A percentile compares a stretch with the other conserved stretches of the same genome.
phyloP scores from a whole-genome alignment of 1,284 basidiomycete genomes.

The Irpex sp. region DNA sequence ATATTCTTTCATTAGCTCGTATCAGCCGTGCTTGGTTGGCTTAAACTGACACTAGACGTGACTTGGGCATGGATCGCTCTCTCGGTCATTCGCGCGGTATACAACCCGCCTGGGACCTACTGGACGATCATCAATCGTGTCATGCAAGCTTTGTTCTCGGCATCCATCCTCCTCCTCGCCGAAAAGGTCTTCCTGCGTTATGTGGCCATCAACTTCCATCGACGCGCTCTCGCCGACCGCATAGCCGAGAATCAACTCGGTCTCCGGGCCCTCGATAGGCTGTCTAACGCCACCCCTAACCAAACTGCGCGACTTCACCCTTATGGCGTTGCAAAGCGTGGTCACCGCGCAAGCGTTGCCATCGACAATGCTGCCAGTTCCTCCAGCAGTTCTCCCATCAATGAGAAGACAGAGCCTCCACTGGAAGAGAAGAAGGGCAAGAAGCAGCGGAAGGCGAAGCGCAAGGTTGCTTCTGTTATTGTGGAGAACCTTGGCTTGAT shows the following conservation, averaged over 20 bases:
- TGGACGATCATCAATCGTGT: slow-evolving; percentile 66
- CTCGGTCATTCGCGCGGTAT: slow-evolving; percentile 50
- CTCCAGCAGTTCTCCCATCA: slow-evolving; percentile 13
- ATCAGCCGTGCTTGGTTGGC: slow-evolving; percentile 65
- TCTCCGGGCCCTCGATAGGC: slow-evolving; percentile 59
- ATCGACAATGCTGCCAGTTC: slow-evolving; percentile 4
- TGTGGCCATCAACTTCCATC: slow-evolving; percentile 75
- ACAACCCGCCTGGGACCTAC: slow-evolving; percentile 57
- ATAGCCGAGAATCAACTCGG: slow-evolving; percentile 64
- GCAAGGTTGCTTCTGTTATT: slow-evolving; percentile 54
- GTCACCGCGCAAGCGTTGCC: slow-evolving; percentile 25
- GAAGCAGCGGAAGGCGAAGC: slow-evolving; percentile 27
- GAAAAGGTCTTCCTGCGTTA: slow-evolving; percentile 71
- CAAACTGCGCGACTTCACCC: slow-evolving; percentile 23
- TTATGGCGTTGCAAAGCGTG: slow-evolving; percentile 26
- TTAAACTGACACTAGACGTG: slow-evolving; percentile 61
- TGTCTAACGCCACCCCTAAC: slow-evolving; percentile 56
- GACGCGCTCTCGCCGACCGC: slow-evolving; percentile 67
- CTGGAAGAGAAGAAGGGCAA: slow-evolving; percentile 9
- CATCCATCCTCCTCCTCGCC: slow-evolving; percentile 53
- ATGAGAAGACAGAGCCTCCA: slow-evolving; percentile 26
- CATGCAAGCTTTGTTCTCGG: slow-evolving; percentile 66
- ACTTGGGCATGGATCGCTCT: slow-evolving; percentile 69
- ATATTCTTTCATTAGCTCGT: slow-evolving; percentile 40
- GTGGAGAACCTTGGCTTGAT: slow-evolving; percentile 71